phyloP scores from a whole-genome alignment of 352 stramenopile genomes.

The Pythium monospermum region DNA sequence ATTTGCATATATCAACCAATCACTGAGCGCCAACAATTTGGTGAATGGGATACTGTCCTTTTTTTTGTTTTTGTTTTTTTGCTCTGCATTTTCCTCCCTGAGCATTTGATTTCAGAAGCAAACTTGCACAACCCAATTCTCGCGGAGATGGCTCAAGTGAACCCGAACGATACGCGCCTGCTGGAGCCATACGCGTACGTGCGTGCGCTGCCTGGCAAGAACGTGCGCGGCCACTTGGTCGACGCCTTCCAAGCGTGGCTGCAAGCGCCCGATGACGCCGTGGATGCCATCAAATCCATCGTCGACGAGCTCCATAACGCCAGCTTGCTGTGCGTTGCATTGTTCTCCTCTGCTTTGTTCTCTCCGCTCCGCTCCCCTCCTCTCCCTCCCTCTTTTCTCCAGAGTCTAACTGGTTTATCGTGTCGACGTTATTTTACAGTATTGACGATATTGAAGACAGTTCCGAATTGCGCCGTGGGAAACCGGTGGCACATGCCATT shows the following conservation, averaged over 20 bases:
- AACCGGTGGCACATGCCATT: constrained; percentile 94
- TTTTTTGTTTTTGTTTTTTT: no score
- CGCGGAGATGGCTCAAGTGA: constrained; percentile 23
- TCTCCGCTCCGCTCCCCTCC: neutral
- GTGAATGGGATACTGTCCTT: no score
- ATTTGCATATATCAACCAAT: no score
- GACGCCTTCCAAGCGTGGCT: constrained; percentile 88
- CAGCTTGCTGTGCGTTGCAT: constrained; percentile 74
- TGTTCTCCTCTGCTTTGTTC: neutral
- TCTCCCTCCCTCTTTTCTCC: neutral
- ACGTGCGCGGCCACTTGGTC: constrained; percentile 84
- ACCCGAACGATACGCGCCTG: constrained; percentile 45
- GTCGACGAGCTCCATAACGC: constrained; percentile 96
- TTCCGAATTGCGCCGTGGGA: constrained; percentile 92
- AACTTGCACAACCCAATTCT: no score
- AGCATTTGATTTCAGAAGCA: no score
- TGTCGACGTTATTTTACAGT: constrained; percentile 15
- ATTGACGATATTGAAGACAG: constrained; percentile 99
- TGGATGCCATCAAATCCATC: constrained; percentile 89
- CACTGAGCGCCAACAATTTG: no score
- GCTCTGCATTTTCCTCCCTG: no score
- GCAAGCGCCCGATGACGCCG: constrained; percentile 43
- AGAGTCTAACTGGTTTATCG: neutral
- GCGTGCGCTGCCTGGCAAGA: constrained; percentile 82
- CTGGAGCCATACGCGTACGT: constrained; percentile 90